These are phyloP conservation scores for Solanum verrucosum DNA, from an alignment of 257 asterid genomes.

Conservation along the genomic window DNA sequence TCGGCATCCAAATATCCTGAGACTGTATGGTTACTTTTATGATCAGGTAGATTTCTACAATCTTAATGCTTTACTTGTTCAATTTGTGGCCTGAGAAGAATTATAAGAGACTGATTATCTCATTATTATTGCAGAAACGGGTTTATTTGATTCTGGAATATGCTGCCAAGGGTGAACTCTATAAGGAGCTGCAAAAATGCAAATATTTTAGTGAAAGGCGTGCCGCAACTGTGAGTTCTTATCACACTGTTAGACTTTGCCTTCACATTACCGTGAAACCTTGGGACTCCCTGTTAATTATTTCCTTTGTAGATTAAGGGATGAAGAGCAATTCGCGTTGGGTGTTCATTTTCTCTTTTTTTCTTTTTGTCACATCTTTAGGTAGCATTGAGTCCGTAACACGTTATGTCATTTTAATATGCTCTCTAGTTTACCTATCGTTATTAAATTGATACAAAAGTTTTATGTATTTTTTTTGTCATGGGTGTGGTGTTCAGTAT, in stretches of 20 bases:
- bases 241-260: neutral
- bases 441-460: neutral
- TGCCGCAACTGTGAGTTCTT: conserved; percentile 79
- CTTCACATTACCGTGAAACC: neutral
- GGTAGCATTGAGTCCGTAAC: neutral
- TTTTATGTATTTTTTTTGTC: neutral
- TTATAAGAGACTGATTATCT: neutral
- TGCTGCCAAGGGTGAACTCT: conserved; percentile 95
- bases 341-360: neutral
- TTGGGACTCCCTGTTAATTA: neutral
- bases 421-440: neutral
- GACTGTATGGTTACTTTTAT: conserved; percentile 87
- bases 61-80: neutral
- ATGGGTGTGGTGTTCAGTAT: conserved; percentile 34
- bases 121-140: conserved; percentile 54
- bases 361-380: neutral
- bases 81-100: neutral
- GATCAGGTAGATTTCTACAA: conserved; percentile 48
- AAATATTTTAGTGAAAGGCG: conserved; percentile 82
- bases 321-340: neutral
- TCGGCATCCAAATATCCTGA: conserved; percentile 85
- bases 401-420: neutral
- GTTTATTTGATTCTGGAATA: conserved; percentile 84
- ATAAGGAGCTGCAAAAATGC: conserved; percentile 80
- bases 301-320: neutral